Conservation (phyloP, 768 basidiomycete species). For the Pleurotus salmoneostramineus region DNA sequence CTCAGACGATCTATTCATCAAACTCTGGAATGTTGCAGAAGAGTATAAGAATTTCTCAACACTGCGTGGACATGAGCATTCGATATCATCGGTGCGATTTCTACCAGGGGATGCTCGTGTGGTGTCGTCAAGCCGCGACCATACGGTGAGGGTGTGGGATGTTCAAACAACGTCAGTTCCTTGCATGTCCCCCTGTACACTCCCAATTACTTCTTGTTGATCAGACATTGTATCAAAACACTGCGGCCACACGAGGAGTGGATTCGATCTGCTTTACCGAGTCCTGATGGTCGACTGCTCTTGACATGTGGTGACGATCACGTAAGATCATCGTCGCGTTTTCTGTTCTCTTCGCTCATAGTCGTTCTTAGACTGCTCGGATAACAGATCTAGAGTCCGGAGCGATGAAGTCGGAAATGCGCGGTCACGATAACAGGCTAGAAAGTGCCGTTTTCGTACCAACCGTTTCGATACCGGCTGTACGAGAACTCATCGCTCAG, state of each 20-base stretch:
- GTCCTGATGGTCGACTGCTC: slow-evolving; percentile 68
- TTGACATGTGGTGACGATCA: slow-evolving; percentile 88
- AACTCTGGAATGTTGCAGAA: slow-evolving; percentile 87
- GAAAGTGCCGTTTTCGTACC: slow-evolving; percentile 70
- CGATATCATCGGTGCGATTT: slow-evolving; percentile 83
- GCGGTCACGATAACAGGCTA: slow-evolving; percentile 71
- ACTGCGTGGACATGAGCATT: slow-evolving; percentile 87
- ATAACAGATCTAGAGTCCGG: slow-evolving; percentile 62
- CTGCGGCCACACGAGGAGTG: slow-evolving; percentile 59
- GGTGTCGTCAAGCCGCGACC: slow-evolving; percentile 85
- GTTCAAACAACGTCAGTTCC: slow-evolving; percentile 74
- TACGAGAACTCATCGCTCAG: slow-evolving; percentile 54
- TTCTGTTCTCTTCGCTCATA: neutral
- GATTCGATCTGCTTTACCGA: slow-evolving; percentile 69
- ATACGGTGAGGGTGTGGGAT: slow-evolving; percentile 83
- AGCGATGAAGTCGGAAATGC: slow-evolving; percentile 59
- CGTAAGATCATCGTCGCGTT: slow-evolving; percentile 35
- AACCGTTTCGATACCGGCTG: slow-evolving; percentile 46
- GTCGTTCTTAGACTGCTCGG: slow-evolving; percentile 58
- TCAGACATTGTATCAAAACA: slow-evolving; percentile 11
- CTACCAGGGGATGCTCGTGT: slow-evolving; percentile 81
- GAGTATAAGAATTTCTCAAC: slow-evolving; percentile 90
- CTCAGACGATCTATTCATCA: slow-evolving; percentile 87
- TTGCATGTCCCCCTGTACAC: neutral
- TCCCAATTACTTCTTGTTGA: slow-evolving; percentile 6